A percentile compares a stretch with the other conserved stretches of the same genome.
Conservation (phyloP, 2,329 filamentous ascomycete genomes). For the Whalleya microplaca region DNA sequence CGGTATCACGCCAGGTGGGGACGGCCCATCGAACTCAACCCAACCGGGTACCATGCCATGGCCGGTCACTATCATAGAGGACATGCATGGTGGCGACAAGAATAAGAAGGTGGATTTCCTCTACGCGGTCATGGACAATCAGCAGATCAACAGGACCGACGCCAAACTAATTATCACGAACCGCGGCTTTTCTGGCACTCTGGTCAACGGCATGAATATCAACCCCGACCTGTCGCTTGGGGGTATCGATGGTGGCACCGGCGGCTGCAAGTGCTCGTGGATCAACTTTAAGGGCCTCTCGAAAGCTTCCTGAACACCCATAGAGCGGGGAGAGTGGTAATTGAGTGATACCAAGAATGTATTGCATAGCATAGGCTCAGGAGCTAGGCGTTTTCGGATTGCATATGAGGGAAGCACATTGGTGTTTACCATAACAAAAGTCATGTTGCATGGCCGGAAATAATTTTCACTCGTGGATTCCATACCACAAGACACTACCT, state of each 20-base stretch:
- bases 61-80: constrained; percentile 62
- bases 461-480: too few species aligned
- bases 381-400: too few species aligned
- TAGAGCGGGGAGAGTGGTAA: too few species aligned
- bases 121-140: constrained; percentile 52
- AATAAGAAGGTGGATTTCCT: constrained; percentile 58
- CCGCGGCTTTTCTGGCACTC: constrained; percentile 52
- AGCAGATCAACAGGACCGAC: constrained; percentile 48
- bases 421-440: too few species aligned
- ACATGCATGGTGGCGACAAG: constrained; percentile 64
- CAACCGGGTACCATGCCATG: constrained; percentile 66
- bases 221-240: constrained; percentile 52
- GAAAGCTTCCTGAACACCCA: not conserved
- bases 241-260: constrained; percentile 65
- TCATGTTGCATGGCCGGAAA: too few species aligned
- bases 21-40: constrained; percentile 35
- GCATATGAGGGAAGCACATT: too few species aligned
- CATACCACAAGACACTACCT: too few species aligned
- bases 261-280: constrained; percentile 66
- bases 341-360: too few species aligned
- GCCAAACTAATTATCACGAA: constrained; percentile 53
- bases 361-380: too few species aligned
- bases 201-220: constrained; percentile 55
- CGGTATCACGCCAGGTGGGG: constrained; percentile 31
- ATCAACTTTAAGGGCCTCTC: constrained; percentile 49